A percentile compares a stretch with the other conserved stretches of the same genome.
phyloP scores from a whole-genome alignment of 257 asterid species.

The Ligustrum vulgare region DNA sequence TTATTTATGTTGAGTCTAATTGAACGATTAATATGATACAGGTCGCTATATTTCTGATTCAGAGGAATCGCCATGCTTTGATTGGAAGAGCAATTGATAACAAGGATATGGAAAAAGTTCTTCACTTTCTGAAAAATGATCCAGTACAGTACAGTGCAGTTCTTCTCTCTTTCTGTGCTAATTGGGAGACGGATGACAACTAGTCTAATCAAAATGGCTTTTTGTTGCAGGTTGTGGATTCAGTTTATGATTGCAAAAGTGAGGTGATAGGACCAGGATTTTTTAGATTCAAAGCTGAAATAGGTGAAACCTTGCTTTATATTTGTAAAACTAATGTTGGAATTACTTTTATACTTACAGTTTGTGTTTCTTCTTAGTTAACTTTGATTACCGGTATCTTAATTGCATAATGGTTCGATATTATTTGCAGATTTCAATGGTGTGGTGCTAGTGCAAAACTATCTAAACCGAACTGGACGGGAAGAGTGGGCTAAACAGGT shows the following conservation, averaged over 20 bases:
- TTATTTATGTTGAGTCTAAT: constrained; percentile 20
- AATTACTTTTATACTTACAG: constrained; percentile 9
- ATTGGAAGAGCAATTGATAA: constrained; percentile 96
- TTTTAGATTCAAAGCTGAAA: constrained; percentile 97
- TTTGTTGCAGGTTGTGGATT: constrained; percentile 74
- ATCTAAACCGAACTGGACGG: constrained; percentile 81
- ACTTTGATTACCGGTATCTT: background rate
- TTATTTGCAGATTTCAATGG: constrained; percentile 83
- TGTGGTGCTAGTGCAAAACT: constrained; percentile 86
- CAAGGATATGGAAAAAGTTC: constrained; percentile 86
- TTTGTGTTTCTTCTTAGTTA: constrained; percentile 9
- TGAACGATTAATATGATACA: constrained; percentile 34
- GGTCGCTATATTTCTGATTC: constrained; percentile 95
- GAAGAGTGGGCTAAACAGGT: constrained; percentile 97
- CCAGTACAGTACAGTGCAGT: constrained; percentile 69
- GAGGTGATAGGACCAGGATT: constrained; percentile 99
- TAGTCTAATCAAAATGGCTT: constrained; percentile 19
- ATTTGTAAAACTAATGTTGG: constrained; percentile 4
- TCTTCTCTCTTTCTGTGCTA: constrained; percentile 9
- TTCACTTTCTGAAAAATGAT: constrained; percentile 73
- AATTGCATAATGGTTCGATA: constrained; percentile 15
- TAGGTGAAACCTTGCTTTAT: constrained; percentile 54
- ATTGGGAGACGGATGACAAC: constrained; percentile 15
- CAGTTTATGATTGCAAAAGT: constrained; percentile 92
- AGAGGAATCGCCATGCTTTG: constrained; percentile 96